Base-by-base conservation (phyloP, 768 basidiomycete genomes). In the Amanita rubescens region DNA sequence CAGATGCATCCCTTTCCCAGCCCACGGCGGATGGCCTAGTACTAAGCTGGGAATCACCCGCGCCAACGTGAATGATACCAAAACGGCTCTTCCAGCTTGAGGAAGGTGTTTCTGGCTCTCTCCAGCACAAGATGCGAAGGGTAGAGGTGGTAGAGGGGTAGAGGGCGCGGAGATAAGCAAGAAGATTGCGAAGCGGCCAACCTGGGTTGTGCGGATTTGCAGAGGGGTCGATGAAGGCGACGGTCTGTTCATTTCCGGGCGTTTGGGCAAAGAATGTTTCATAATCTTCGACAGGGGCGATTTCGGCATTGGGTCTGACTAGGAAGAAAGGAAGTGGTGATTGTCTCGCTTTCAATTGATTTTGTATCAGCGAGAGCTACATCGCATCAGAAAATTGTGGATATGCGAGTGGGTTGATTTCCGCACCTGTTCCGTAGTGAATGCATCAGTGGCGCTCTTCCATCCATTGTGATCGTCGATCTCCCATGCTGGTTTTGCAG, bases 151-250 rank as follows among this genome's bases (percentile, higher is more conserved):
- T 68, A 1, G 71, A 62, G 0, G 80, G 79, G 62, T 89, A 78
- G 11, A 80, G 64, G 32, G 78, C 76, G 22, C 77, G 76, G 12
- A 97, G 81, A 67, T 87, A 94, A 14, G 87, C 80, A 9, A 98
- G 85, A 55, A 94, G 78, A 64, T 97, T 98, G 41, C 95, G 87
- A 5, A 97, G 76, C 0, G 94, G 91, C 95, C 95, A 95, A 15
- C 91, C 94, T 0, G 88, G 90, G 55, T 86, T 84, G 3, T 76
- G 64, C 0, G 79, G 71, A 41, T 82, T 73, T 0, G 93, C 84
- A 0, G 94, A 96, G 3, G 95, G 92, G 63, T 99, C 96, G 47
- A 86, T 61, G 65, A 93, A 91, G 2, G 73, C 82, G 14, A 94
- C 66, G 1, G 76, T 73, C 53, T 62, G 70, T 62, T 71, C 56